These are phyloP conservation scores for Umbelopsis isabellina DNA, from an alignment of 192 early-diverging fungal genomes.

Conservation along the genomic window DNA sequence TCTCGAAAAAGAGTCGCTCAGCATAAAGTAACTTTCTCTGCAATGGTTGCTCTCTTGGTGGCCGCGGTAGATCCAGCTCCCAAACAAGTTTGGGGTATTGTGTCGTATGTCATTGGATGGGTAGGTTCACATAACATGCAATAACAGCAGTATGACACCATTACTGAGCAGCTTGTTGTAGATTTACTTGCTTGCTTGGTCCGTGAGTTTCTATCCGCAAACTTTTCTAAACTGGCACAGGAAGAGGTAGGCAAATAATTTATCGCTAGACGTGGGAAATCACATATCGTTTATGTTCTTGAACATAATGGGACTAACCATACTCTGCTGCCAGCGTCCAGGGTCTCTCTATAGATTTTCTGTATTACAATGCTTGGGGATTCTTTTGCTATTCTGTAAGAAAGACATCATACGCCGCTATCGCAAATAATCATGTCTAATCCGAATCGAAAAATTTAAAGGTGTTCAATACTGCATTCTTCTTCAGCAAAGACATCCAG, in stretches of 20 bases:
- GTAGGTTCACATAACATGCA: constrained; percentile 9
- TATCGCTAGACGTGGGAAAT: background rate
- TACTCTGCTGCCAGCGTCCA: constrained; percentile 56
- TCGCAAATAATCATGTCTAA: background rate
- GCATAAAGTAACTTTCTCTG: constrained; percentile 39
- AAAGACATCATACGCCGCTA: background rate
- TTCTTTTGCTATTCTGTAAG: constrained; percentile 82
- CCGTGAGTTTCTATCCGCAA: constrained; percentile 88
- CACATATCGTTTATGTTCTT: background rate
- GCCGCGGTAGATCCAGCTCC: constrained; percentile 32
- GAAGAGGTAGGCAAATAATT: constrained; percentile 51
- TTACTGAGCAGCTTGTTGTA: constrained; percentile 1
- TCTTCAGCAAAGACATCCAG: constrained; percentile 61
- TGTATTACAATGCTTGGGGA: constrained; percentile 84
- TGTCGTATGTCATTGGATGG: constrained; percentile 32
- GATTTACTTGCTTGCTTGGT: constrained; percentile 87
- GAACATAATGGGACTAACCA: background rate
- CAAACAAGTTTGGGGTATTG: constrained; percentile 27
- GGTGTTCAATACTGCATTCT: constrained; percentile 81
- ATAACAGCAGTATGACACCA: background rate
- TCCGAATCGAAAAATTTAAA: constrained; percentile 21
- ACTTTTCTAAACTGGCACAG: constrained; percentile 75
- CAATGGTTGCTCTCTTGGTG: constrained; percentile 36
- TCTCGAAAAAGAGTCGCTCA: background rate
- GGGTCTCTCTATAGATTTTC: constrained; percentile 90